phyloP scores from a whole-genome alignment of 331 rosid genomes.

The Malus hybrid region DNA sequence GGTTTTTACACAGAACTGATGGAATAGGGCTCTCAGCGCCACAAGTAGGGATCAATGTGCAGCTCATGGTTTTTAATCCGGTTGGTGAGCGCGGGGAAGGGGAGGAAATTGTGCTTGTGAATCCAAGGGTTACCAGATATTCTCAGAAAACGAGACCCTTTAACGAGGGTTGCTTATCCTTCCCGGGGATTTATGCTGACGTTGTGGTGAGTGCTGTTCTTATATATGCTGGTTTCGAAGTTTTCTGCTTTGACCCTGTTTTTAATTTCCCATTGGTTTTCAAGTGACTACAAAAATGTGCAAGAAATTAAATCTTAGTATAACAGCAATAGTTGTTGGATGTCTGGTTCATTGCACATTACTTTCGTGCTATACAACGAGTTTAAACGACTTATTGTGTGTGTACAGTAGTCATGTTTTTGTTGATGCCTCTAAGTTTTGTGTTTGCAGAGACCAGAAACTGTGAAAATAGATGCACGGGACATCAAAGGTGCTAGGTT shows the following conservation, averaged over 20 bases:
- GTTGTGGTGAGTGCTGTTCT: conserved; percentile 40
- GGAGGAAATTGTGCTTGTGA: conserved; percentile 90
- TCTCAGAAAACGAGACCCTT: conserved; percentile 59
- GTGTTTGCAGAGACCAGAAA: conserved; percentile 69
- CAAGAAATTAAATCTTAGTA: background rate
- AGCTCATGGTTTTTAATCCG: conserved; percentile 89
- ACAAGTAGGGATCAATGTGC: conserved; percentile 87
- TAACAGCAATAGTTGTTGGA: background rate
- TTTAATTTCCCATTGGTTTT: background rate
- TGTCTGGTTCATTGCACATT: background rate
- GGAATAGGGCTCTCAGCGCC: conserved; percentile 98
- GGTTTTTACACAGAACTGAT: conserved; percentile 67
- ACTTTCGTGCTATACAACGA: background rate
- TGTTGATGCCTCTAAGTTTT: background rate
- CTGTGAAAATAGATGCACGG: conserved; percentile 74
- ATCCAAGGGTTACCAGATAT: conserved; percentile 70
- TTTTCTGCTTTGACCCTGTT: background rate
- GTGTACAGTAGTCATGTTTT: background rate
- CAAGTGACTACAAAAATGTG: background rate
- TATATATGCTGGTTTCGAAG: background rate
- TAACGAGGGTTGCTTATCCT: conserved; percentile 83
- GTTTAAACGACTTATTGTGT: background rate
- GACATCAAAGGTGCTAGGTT: conserved; percentile 61
- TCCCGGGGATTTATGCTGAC: conserved; percentile 67
- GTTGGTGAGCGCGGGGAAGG: conserved; percentile 84